These are phyloP conservation scores for Phytophthora cactorum DNA, from an alignment of 352 stramenopile genomes.

Conservation along the genomic window DNA sequence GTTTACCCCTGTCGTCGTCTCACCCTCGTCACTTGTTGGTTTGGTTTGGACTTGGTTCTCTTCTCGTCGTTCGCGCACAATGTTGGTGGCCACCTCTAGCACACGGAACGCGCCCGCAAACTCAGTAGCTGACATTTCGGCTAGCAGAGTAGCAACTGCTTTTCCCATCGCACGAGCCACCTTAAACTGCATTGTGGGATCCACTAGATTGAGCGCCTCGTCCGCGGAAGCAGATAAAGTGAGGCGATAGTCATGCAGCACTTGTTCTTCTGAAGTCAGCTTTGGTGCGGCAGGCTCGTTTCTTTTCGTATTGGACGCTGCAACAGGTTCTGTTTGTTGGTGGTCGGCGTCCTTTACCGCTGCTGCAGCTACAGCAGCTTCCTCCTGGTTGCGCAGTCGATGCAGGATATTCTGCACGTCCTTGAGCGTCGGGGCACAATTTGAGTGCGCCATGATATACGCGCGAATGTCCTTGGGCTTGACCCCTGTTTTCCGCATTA, in stretches of 20 bases:
- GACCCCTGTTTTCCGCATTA: constrained; percentile 44
- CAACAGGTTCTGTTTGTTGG: constrained; percentile 1
- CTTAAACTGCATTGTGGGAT: constrained; percentile 40
- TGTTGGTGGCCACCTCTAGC: constrained; percentile 37
- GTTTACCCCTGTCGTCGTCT: constrained; percentile 4
- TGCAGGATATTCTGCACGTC: constrained; percentile 46
- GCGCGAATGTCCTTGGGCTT: constrained; percentile 37
- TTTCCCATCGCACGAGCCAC: constrained; percentile 33
- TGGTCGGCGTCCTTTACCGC: constrained; percentile 2
- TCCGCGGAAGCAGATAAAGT: not conserved
- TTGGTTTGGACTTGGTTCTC: constrained; percentile 3
- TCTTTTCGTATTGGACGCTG: not conserved
- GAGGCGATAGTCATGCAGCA: constrained; percentile 25
- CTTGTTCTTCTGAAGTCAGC: constrained; percentile 17
- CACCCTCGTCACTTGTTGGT: constrained; percentile 8
- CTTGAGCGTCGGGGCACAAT: constrained; percentile 39
- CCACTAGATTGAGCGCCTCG: constrained; percentile 5
- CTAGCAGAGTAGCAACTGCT: constrained; percentile 30
- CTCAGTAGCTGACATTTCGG: constrained; percentile 24
- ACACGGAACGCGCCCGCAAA: constrained; percentile 37
- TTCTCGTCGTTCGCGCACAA: constrained; percentile 28
- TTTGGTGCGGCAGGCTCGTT: not conserved
- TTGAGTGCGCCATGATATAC: constrained; percentile 46
- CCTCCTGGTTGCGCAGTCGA: constrained; percentile 28
- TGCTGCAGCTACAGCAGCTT: not conserved